Evolutionary conservation across 352 stramenopile species (phyloP).

Genomic region (Phytopythium litorale): DNA sequence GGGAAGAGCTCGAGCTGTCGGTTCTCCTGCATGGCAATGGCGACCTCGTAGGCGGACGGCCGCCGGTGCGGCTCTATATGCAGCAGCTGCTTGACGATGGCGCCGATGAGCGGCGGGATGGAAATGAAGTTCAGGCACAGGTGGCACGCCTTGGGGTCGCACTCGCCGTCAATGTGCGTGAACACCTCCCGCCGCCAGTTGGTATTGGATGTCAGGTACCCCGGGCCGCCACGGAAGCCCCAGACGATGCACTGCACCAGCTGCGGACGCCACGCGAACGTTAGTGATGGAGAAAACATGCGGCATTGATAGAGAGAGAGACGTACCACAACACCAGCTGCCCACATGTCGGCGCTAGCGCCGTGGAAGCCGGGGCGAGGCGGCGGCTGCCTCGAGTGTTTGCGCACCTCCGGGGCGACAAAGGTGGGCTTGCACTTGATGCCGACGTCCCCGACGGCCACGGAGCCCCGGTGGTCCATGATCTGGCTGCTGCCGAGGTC

Average conservation of each 20-base stretch:
- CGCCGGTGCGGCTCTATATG: constrained; percentile 62
- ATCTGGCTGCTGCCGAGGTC: constrained; percentile 78
- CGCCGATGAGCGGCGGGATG: constrained; percentile 68
- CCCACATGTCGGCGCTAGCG: constrained; percentile 72
- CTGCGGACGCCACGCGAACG: constrained; percentile 18
- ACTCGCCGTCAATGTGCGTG: constrained; percentile 64
- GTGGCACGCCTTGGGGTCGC: constrained; percentile 48
- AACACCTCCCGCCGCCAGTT: constrained; percentile 80
- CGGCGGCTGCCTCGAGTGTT: constrained; percentile 46
- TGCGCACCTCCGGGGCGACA: constrained; percentile 67
- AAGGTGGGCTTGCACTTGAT: constrained; percentile 86
- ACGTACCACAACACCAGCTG: constrained; percentile 77
- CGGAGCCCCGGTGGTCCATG: constrained; percentile 60
- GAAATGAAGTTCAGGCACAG: constrained; percentile 79
- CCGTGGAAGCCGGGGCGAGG: constrained; percentile 72
- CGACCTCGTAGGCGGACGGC: constrained; percentile 70
- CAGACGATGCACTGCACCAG: constrained; percentile 79
- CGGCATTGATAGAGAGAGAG: neutral
- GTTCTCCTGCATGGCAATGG: constrained; percentile 65
- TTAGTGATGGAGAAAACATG: neutral
- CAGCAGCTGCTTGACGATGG: constrained; percentile 76
- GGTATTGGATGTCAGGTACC: constrained; percentile 46
- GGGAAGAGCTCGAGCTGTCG: constrained; percentile 52
- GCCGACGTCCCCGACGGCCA: constrained; percentile 52
- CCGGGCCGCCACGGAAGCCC: constrained; percentile 67